Base-by-base conservation (phyloP, 2,329 filamentous ascomycete species). In the Zalaria sp. region DNA sequence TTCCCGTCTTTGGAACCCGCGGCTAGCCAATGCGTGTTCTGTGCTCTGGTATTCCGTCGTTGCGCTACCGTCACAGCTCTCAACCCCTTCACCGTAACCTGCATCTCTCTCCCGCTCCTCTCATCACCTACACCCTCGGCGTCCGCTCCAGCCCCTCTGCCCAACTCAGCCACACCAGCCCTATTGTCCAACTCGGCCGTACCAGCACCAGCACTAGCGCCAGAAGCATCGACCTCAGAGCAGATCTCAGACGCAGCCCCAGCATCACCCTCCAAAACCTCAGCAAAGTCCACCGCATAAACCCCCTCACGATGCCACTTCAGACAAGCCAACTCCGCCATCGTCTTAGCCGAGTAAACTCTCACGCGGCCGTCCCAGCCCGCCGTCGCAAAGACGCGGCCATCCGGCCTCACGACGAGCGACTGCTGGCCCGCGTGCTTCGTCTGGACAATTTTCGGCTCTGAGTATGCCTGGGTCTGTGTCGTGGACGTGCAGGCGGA, bases 1-100 rank as follows among this genome's bases (percentile, higher is more conserved):
- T 93, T 94, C 11, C 89, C 91, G 64, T 96, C 91, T 59, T 96
- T 98, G 42, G 84, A 83, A 1, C 91, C 91, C 1, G 78, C 85
- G 11, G 82, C 91, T 40, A 96, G 60, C 88, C 89, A 96, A 60
- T 96, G 89, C 25, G 81, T 81, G 39, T 67, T 68, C 53, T 74
- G 78, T 7, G 81, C 79, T 51, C 77, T 78, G 31, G 66, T 66
- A 25, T 77, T 66, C 42, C 84, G 69, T 48, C 76, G 73, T 31
- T 78, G 72, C 45, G 76, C 42, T 10, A 40, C 40, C 6, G 40
- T 45, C 26, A 37, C 34, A 18, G 18, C 18, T 18, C 18, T 18
- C 18, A 18, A 2, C 18, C 18, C 18, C 18, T 18, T 18, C 18
- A 2, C 18, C 18, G 18, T 18, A 18, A 18, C 18, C 18, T 18